These are phyloP conservation scores for Pseudonitzschia multistriata DNA, from an alignment of 108 stramenopile genomes.

Conservation along the genomic window DNA sequence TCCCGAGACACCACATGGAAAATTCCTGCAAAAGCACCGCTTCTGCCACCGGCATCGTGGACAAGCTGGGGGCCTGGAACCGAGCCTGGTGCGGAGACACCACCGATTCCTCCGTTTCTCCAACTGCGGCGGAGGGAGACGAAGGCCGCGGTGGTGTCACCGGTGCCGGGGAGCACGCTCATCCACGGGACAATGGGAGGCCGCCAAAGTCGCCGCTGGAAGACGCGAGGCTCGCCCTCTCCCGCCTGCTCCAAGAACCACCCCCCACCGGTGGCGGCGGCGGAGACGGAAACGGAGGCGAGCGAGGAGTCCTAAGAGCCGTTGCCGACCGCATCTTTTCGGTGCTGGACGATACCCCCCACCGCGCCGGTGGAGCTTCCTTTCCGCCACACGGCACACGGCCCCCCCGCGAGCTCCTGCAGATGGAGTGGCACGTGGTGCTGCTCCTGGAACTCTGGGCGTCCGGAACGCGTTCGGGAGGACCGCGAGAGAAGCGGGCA, in stretches of 20 bases:
- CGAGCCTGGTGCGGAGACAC: not conserved
- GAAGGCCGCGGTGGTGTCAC: not conserved
- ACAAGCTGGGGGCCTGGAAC: not conserved
- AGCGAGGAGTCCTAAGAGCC: not conserved
- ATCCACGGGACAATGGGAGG: not conserved
- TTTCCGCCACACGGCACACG: too few relatives aligned
- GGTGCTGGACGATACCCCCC: too few relatives aligned
- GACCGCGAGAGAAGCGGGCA: not conserved
- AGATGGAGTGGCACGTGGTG: conserved; percentile 22
- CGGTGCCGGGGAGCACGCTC: not conserved
- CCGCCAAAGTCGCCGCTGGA: not conserved
- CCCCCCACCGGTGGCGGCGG: not conserved
- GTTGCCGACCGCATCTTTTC: too few relatives aligned
- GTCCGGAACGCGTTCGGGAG: not conserved
- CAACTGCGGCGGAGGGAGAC: not conserved
- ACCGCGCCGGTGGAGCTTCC: too few relatives aligned
- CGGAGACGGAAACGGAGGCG: not conserved
- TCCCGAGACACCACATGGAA: too few relatives aligned
- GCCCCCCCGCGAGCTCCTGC: not conserved
- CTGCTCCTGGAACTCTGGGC: conserved; percentile 19
- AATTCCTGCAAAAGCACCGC: not conserved
- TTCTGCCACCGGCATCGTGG: not conserved
- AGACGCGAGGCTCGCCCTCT: not conserved
- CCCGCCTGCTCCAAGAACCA: not conserved
- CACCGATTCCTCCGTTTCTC: not conserved